Evolutionary conservation across 495 filamentous ascomycete genomes (phyloP), one percentile per base, ranked within the genome.

Genomic region (Friedmanniomyces endolithicus): DNA sequence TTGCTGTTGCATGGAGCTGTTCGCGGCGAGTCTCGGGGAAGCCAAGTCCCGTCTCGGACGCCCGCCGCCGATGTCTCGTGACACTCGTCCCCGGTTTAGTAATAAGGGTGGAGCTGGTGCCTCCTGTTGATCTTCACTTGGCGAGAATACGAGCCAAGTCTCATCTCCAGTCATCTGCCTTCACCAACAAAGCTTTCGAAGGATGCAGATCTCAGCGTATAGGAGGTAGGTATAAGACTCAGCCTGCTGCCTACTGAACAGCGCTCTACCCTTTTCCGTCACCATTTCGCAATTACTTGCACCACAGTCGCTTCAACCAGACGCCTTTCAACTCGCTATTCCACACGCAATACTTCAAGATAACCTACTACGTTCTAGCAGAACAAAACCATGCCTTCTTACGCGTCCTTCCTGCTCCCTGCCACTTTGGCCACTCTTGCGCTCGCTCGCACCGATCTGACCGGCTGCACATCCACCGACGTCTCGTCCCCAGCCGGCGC

Each of bases 401-500:
- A 39, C 34, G 20, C 45, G 7, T 25, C n/a, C 43, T 48, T 62
- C 59, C 17, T 51, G 50, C 19, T 55, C 50, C 29, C 58, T 25
- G 35, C 60, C 48, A n/a, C 56, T 7, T 43, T 68, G 34, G 48
- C 65, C 39, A 51, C 62, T 53, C 44, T 67, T 20, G 70, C 66
- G 27, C 45, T 59, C 14, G 76, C 74, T 41, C 72, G 63, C 53
- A 78, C 74, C 43, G 71, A 77, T 62, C 53, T 74, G 33, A 54
- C 27, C 7, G 75, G 76, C 62, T 78, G 75, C 64, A 67, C 64
- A 9, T 67, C 68, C 48, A 67, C 65, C 54, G 63, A 61, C 45
- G 53, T 62, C 50, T 54, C 46, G 41, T 63, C 47, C 43, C 70
- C 66, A 48, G 69, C 65, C 51, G 71, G 74, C 48, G 71, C 71